phyloP scores from a whole-genome alignment of 768 basidiomycete genomes.

The Boletus pseudo-olivaceus region DNA sequence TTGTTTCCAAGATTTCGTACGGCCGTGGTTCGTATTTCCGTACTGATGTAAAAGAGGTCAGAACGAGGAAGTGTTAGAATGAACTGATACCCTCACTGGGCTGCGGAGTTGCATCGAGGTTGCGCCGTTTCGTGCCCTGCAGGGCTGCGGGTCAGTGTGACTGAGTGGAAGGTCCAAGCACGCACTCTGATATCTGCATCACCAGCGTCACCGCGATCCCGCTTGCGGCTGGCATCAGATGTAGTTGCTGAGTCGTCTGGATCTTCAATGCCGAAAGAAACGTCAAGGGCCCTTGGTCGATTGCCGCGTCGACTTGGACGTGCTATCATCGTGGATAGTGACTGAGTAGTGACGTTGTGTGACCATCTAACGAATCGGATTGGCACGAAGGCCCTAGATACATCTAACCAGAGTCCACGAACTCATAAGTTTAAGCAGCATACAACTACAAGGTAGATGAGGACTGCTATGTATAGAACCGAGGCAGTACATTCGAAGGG shows the following conservation, averaged over 20 bases:
- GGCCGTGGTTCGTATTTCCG: constrained; percentile 36
- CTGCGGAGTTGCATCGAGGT: constrained; percentile 17
- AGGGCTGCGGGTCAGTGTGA: not conserved
- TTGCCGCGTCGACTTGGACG: constrained; percentile 25
- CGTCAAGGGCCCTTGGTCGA: constrained; percentile 53
- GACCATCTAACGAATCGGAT: not conserved
- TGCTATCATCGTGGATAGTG: not conserved
- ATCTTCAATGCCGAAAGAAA: constrained; percentile 48
- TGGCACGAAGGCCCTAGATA: constrained; percentile 2
- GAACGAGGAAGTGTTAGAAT: not conserved
- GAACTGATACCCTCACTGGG: constrained; percentile 11
- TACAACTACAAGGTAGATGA: constrained; percentile 10
- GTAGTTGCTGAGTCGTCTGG: constrained; percentile 22
- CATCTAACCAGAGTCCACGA: constrained; percentile 15
- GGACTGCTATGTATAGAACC: constrained; percentile 5
- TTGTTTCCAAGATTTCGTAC: constrained; percentile 36
- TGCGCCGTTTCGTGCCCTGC: constrained; percentile 28
- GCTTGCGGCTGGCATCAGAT: constrained; percentile 30
- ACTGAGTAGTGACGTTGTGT: too few relatives aligned
- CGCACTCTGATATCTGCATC: constrained; percentile 17
- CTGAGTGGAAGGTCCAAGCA: not conserved
- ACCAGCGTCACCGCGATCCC: constrained; percentile 14
- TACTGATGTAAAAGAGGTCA: constrained; percentile 25
- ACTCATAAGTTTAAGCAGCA: constrained; percentile 11
- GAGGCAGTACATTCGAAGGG: constrained; percentile 13